Base-by-base conservation (phyloP, 106 monocot genomes). In the Posidonia australis region DNA sequence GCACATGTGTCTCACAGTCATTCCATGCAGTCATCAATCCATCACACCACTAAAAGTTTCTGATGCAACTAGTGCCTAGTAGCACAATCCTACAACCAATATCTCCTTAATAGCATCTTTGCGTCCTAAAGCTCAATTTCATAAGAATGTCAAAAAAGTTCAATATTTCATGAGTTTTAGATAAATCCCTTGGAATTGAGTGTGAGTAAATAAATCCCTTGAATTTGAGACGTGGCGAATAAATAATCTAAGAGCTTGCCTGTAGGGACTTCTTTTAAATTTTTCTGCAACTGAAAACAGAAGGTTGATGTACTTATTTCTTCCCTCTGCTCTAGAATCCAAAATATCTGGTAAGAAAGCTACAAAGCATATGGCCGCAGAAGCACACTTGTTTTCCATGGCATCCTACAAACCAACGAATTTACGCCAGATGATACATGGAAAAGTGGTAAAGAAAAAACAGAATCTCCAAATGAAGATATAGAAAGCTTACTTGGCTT, bases 241-340 rank as follows among this genome's bases (percentile, higher is more conserved):
- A 49, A 5, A 55, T 21, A 23, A 55, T 55, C 22, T 13, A 20
- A 30, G 18, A 11, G 53, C 72, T 76, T 80, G 67, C 96, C 96
- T 96, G 80, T 96, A 96, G 54, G 90, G 96, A 57, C 90, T 96
- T 70, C 62, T 82, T 67, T 84, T 90, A 54, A 90, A 96, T 28
- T 84, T 96, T 63, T 87, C 86, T 55, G 96, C 90, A 72, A 82
- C 80, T 60, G 90, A 86, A 69, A 87, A 67, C 24, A 96, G 66
- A 70, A 82, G 67, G 19, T 77, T 80, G 31, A 90, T 74, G 54
- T 96, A 96, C 51, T 82, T 90, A 69, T 90, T 87, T 71, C 96
- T 90, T 78, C 96, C 96, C 53, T 96, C 90, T 16, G 96, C 96
- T 72, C 84, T 96, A 0, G 96, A 90, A 74, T 96, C 96, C 84